Percentiles rank a stretch among this genome's conserved stretches.
phyloP scores from a whole-genome alignment of 306 rosid genomes.

The Pterocarpus santalinus region DNA sequence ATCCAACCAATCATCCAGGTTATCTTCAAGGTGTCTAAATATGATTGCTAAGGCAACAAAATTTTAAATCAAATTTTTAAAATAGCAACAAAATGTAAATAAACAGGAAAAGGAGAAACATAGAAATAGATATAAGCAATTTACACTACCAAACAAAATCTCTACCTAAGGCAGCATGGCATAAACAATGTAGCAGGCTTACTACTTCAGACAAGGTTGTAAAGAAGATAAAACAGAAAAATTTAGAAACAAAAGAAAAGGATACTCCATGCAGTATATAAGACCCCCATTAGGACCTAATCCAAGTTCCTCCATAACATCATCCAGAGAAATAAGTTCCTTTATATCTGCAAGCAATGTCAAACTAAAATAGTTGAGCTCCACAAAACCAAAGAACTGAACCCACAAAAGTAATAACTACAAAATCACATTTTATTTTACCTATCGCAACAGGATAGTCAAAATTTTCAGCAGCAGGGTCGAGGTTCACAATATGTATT shows the following conservation, averaged over 20 bases:
- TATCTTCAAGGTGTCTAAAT: constrained; percentile 85
- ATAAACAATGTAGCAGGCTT: background rate
- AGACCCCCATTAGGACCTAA: constrained; percentile 97
- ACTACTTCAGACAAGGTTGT: constrained; percentile 5
- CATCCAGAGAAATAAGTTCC: constrained; percentile 90
- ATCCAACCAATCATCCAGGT: constrained; percentile 81
- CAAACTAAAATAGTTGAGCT: constrained; percentile 21
- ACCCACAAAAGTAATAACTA: constrained; percentile 10
- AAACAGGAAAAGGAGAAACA: background rate
- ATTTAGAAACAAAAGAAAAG: constrained; percentile 47
- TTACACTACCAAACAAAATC: background rate
- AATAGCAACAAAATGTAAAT: background rate
- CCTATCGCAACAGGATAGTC: constrained; percentile 96
- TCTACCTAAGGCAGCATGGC: constrained; percentile 1
- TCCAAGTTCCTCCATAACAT: constrained; percentile 97
- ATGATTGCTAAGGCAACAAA: constrained; percentile 59
- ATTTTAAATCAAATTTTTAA: background rate
- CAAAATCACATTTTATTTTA: constrained; percentile 38
- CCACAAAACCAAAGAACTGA: background rate
- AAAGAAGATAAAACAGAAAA: background rate
- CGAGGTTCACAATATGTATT: constrained; percentile 78
- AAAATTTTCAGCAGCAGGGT: constrained; percentile 97
- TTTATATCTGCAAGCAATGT: constrained; percentile 74
- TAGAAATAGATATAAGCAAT: background rate
- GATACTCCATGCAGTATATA: constrained; percentile 99